Evolutionary conservation across 345 rosid genomes (phyloP).

Genomic region (Raphanus raphanistrum): DNA sequence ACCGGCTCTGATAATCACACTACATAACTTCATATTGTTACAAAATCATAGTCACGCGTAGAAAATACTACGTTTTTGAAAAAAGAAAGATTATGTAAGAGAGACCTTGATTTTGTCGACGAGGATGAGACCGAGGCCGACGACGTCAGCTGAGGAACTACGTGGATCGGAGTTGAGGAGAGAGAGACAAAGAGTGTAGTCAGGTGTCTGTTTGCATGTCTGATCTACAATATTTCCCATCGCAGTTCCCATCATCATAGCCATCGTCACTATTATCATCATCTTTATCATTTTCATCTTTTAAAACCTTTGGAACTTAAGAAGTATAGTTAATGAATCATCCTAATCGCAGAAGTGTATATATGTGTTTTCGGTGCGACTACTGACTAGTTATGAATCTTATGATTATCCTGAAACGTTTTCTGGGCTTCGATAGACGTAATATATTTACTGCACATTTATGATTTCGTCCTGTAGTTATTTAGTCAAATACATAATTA

Average conservation of each 20-base stretch:
- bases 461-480: background rate
- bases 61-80: background rate
- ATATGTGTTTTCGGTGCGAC: background rate
- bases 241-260: constrained; percentile 14
- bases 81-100: background rate
- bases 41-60: background rate
- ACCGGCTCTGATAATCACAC: background rate
- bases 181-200: constrained; percentile 35
- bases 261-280: background rate
- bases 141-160: constrained; percentile 36
- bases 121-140: constrained; percentile 38
- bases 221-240: constrained; percentile 10
- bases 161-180: constrained; percentile 42
- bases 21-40: background rate
- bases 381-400: background rate
- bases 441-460: background rate
- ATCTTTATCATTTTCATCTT: constrained; percentile 1
- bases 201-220: constrained; percentile 41
- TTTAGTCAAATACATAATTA: background rate
- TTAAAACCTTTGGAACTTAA: background rate
- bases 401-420: background rate
- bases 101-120: constrained; percentile 33
- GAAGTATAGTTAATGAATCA: background rate
- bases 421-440: background rate
- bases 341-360: background rate